These are phyloP conservation scores for Pichia sp. DNA, from an alignment of 1,139 yeast species.

Conservation along the genomic window DNA sequence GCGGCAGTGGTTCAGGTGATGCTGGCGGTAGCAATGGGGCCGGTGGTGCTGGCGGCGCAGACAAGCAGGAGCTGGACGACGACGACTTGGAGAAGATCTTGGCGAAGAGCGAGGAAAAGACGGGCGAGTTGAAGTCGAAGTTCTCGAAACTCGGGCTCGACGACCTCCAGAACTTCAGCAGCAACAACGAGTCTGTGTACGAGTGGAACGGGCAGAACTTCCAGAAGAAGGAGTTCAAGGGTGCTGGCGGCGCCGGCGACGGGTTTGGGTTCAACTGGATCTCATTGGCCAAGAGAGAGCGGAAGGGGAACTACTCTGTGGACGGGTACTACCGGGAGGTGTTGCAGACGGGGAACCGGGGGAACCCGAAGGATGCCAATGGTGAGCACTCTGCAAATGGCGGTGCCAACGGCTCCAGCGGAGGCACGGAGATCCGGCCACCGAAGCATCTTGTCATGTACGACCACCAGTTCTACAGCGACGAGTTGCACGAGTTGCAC, in stretches of 20 bases:
- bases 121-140: constrained; percentile 57
- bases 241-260: constrained; percentile 30
- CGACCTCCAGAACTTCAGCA: constrained; percentile 69
- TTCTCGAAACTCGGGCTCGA: constrained; percentile 65
- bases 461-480: constrained; percentile 71
- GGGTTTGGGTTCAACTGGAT: constrained; percentile 51
- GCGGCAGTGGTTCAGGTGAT: not conserved
- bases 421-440: constrained; percentile 48
- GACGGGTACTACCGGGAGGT: constrained; percentile 80
- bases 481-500: constrained; percentile 54
- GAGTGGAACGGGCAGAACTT: constrained; percentile 86
- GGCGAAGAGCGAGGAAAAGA: constrained; percentile 57
- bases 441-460: constrained; percentile 66
- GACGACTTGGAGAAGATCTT: constrained; percentile 62
- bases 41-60: constrained; percentile 8
- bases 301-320: constrained; percentile 65
- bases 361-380: constrained; percentile 1
- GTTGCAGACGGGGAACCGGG: constrained; percentile 59
- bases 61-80: constrained; percentile 40
- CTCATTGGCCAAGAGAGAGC: constrained; percentile 71
- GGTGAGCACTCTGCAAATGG: not conserved
- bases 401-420: constrained; percentile 20
- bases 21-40: not conserved
- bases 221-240: constrained; percentile 53
- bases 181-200: constrained; percentile 55